A percentile compares a stretch with the other conserved stretches of the same genome.
These are phyloP conservation scores for Datisca glomerata DNA, from an alignment of 306 rosid species.

Conservation along the genomic window DNA sequence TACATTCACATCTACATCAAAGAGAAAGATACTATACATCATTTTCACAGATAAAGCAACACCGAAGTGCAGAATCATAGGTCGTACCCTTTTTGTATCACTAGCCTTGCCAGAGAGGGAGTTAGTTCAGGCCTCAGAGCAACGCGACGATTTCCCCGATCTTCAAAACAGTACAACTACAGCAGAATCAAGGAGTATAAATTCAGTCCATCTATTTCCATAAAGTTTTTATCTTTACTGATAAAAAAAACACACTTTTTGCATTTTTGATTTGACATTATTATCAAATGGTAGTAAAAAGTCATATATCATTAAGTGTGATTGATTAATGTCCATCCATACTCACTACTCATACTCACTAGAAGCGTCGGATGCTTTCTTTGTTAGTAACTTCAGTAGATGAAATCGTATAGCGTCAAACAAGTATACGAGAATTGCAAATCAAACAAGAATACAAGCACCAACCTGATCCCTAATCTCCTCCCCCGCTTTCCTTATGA, in stretches of 20 bases:
- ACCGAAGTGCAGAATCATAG: constrained; percentile 14
- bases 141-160: constrained; percentile 92
- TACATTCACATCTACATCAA: no score
- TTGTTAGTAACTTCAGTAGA: no score
- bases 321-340: no score
- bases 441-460: neutral
- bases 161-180: constrained; percentile 98
- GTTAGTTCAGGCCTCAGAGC: constrained; percentile 96
- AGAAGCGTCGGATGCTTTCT: no score
- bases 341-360: no score
- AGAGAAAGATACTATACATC: neutral
- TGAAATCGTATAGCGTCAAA: no score
- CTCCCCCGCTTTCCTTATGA: constrained; percentile 82
- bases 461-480: constrained; percentile 93
- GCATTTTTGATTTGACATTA: no score
- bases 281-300: neutral
- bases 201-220: neutral
- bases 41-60: neutral
- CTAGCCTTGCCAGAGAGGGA: constrained; percentile 94
- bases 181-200: constrained; percentile 20
- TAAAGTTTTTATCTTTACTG: no score
- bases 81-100: constrained; percentile 84
- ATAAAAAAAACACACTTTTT: no score
- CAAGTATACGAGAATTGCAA: neutral
- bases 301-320: no score